These are phyloP conservation scores for Salisapilia sapeloensis DNA, from an alignment of 352 stramenopile genomes.

Conservation along the genomic window DNA sequence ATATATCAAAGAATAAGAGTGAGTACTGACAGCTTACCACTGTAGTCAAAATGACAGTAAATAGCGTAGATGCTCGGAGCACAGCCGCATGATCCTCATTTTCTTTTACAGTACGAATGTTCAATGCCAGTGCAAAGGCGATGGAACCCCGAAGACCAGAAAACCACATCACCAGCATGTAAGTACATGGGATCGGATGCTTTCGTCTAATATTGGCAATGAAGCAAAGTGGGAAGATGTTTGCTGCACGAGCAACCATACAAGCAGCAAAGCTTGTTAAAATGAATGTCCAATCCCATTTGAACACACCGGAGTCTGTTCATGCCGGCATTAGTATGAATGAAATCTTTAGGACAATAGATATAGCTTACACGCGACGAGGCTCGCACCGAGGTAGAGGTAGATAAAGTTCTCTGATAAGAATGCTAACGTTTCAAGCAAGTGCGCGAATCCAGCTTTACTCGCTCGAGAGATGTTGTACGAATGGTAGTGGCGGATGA, in stretches of 20 bases:
- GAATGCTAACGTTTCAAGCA: constrained; percentile 61
- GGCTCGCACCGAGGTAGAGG: constrained; percentile 62
- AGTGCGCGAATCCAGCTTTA: constrained; percentile 46
- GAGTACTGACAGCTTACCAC: constrained; percentile 11
- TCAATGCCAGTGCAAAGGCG: constrained; percentile 15
- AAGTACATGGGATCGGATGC: constrained; percentile 11
- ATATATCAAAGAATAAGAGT: neutral
- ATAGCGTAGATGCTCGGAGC: constrained; percentile 6
- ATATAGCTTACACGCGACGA: constrained; percentile 47
- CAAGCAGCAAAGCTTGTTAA: constrained; percentile 9
- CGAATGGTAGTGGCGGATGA: constrained; percentile 71
- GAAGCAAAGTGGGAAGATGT: constrained; percentile 18
- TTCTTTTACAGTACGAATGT: constrained; percentile 7
- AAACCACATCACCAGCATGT: constrained; percentile 80
- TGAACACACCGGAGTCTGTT: constrained; percentile 27
- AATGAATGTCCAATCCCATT: constrained; percentile 18
- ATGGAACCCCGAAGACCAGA: constrained; percentile 78
- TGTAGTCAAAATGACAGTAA: constrained; percentile 11
- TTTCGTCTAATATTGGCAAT: constrained; percentile 11
- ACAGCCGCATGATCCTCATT: constrained; percentile 4
- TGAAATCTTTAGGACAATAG: constrained; percentile 2
- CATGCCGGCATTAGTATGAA: constrained; percentile 7
- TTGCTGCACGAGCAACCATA: constrained; percentile 11
- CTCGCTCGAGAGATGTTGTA: constrained; percentile 58
- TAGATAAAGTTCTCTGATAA: constrained; percentile 65